Evolutionary conservation across 2,329 filamentous ascomycete species (phyloP), one percentile per base, ranked within the genome.

Genomic region (Penicillium sp.): DNA sequence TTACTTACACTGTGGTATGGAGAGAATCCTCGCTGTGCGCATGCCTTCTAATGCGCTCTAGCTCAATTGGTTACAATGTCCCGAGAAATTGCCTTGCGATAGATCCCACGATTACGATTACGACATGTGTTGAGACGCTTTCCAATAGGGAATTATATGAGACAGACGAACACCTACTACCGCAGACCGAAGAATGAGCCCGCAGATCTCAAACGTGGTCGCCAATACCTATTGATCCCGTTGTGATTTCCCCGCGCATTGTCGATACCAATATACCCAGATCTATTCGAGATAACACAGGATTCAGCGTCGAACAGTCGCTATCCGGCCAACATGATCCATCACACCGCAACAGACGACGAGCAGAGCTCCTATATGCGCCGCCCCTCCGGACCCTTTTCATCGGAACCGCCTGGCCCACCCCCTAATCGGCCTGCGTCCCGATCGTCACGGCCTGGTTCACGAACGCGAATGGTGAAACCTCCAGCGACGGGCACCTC

Each of bases 291-390:
- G 24, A 27, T 8, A 27, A 27, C 24, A 8, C 24, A 27, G 24
- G 24, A 5, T 27, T 27, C 24, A 27, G 24, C 8, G 24, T 27
- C 24, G 24, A 27, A 5, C 3, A 27, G 47, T 42, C 27, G 47
- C 36, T 47, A 29, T 39, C 51, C 27, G 32, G 43, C 45, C 43
- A 64, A 57, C 57, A 65, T 65, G 62, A 59, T 65, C 58, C 62
- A 65, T 55, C 61, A 61, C 51, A 56, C 63, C 21, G 53, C 61
- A 38, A 14, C 64, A 45, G 63, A 65, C 29, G 63, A 65, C 54
- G 63, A 65, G 48, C 32, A 54, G 57, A 43, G 54, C n/a, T 64
- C 63, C 47, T 61, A 65, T 43, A 43, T 57, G 38, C 48, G 54
- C 54, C 60, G 48, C 47, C 61, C 62, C 16, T 62, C 62, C 24